A percentile compares a stretch with the other conserved stretches of the same genome.
These are phyloP conservation scores for Neophaeococcomyces mojaviensis DNA, from an alignment of 2,329 filamentous ascomycete species.

Conservation along the genomic window DNA sequence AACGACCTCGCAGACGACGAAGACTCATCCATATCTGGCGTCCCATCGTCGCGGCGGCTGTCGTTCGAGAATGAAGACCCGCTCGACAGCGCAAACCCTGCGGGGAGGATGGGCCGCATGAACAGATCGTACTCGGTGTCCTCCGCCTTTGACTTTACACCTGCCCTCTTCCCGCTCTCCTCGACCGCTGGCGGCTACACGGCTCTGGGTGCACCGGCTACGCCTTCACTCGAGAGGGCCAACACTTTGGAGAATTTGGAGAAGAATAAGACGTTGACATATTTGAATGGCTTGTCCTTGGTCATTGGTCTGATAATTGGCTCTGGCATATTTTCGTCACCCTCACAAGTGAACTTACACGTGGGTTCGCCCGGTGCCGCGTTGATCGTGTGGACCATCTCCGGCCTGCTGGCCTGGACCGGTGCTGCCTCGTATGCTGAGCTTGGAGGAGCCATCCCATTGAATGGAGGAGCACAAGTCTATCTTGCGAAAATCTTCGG, in stretches of 20 bases:
- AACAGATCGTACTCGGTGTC: conserved; percentile 78
- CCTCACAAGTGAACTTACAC: conserved; percentile 84
- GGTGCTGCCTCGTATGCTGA: conserved; percentile 93
- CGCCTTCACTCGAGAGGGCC: conserved; percentile 41
- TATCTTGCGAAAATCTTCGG: conserved; percentile 96
- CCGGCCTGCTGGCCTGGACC: conserved; percentile 91
- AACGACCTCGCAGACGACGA: conserved; percentile 49
- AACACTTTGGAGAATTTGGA: conserved; percentile 71
- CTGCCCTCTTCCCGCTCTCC: conserved; percentile 83
- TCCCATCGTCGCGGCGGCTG: conserved; percentile 83
- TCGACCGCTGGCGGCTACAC: conserved; percentile 77
- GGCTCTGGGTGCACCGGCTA: conserved; percentile 69
- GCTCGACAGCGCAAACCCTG: conserved; percentile 48
- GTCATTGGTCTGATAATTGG: conserved; percentile 92
- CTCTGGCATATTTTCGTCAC: conserved; percentile 91
- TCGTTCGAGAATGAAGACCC: conserved; percentile 85
- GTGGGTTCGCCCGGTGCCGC: conserved; percentile 86
- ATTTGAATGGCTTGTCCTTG: conserved; percentile 83
- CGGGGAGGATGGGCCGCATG: conserved; percentile 39
- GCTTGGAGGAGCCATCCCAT: conserved; percentile 85
- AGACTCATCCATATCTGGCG: conserved; percentile 69
- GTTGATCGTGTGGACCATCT: conserved; percentile 83
- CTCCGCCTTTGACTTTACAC: conserved; percentile 92
- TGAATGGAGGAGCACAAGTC: conserved; percentile 89
- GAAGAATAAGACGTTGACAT: conserved; percentile 92